These are phyloP conservation scores for Myriosclerotinia curreyana DNA, from an alignment of 2,329 filamentous ascomycete genomes.

Conservation along the genomic window DNA sequence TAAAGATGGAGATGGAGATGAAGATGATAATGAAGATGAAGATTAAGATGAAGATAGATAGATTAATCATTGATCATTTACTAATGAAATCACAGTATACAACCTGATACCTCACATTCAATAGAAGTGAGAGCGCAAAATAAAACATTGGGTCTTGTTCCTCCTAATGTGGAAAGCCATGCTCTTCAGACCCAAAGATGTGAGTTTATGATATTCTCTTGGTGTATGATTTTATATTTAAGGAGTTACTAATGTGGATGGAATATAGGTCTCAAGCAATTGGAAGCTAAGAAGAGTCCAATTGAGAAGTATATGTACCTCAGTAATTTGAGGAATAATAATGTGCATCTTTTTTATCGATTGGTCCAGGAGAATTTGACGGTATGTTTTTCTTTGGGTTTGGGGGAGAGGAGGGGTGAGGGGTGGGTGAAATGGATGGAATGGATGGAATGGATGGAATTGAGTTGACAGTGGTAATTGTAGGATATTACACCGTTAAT, in stretches of 20 bases:
- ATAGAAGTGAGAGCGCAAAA: constrained; percentile 31
- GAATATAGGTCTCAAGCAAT: constrained; percentile 35
- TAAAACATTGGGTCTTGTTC: constrained; percentile 34
- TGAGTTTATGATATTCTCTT: constrained; percentile 21
- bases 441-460: background rate
- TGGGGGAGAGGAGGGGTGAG: background rate
- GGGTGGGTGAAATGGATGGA: background rate
- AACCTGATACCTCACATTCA: constrained; percentile 36
- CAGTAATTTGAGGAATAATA: constrained; percentile 35
- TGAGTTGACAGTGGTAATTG: background rate
- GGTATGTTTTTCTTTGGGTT: constrained; percentile 24
- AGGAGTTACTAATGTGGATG: background rate
- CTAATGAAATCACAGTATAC: constrained; percentile 12
- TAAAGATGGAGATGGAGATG: too few relatives aligned
- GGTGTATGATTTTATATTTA: background rate
- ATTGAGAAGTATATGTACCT: constrained; percentile 39
- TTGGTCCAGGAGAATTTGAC: constrained; percentile 35
- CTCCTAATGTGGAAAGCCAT: constrained; percentile 36
- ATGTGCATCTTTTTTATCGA: constrained; percentile 37
- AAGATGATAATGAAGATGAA: background rate
- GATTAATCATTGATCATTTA: background rate
- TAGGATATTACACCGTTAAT: constrained; percentile 51
- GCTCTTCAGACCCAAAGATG: constrained; percentile 35
- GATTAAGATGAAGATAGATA: background rate
- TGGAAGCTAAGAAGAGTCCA: constrained; percentile 33